These are phyloP conservation scores for Globisporangium heterothallicum DNA, from an alignment of 352 stramenopile genomes.

Conservation along the genomic window DNA sequence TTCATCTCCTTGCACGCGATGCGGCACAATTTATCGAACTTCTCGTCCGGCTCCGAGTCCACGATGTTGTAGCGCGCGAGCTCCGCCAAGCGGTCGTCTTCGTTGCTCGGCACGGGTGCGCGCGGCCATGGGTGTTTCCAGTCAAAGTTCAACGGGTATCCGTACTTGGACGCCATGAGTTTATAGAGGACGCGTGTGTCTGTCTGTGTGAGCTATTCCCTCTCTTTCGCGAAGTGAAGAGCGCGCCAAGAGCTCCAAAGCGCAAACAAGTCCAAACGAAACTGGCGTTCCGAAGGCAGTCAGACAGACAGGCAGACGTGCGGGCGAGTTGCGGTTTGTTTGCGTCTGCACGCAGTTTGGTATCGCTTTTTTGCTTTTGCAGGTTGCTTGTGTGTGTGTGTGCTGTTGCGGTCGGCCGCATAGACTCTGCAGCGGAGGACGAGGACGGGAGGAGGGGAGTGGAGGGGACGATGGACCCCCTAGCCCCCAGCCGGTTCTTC, in stretches of 20 bases:
- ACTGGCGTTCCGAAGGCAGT: neutral
- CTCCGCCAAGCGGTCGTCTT: constrained; percentile 62
- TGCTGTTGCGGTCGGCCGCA: too few species aligned
- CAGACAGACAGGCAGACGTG: too few species aligned
- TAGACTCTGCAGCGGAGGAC: too few species aligned
- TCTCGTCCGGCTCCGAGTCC: constrained; percentile 77
- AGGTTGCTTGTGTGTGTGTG: too few species aligned
- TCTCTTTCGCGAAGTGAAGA: neutral
- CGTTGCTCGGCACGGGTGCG: constrained; percentile 60
- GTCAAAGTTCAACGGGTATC: constrained; percentile 79
- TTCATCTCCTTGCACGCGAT: constrained; percentile 89
- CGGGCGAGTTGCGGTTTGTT: too few species aligned
- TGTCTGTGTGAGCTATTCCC: neutral
- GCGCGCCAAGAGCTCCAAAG: too few species aligned
- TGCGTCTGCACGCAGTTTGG: too few species aligned
- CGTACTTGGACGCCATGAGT: constrained; percentile 34
- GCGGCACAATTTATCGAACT: constrained; percentile 84
- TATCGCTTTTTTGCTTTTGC: too few species aligned
- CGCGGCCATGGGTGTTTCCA: constrained; percentile 83
- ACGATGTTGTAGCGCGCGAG: constrained; percentile 70
- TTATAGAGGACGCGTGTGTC: neutral
- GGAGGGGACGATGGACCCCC: too few species aligned
- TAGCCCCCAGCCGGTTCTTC: too few species aligned
- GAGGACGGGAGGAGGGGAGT: too few species aligned
- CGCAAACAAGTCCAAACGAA: neutral